A percentile compares a stretch with the other conserved stretches of the same genome.
Evolutionary conservation across 495 filamentous ascomycete species (phyloP).

Genomic region (Talaromyces thailandensis): DNA sequence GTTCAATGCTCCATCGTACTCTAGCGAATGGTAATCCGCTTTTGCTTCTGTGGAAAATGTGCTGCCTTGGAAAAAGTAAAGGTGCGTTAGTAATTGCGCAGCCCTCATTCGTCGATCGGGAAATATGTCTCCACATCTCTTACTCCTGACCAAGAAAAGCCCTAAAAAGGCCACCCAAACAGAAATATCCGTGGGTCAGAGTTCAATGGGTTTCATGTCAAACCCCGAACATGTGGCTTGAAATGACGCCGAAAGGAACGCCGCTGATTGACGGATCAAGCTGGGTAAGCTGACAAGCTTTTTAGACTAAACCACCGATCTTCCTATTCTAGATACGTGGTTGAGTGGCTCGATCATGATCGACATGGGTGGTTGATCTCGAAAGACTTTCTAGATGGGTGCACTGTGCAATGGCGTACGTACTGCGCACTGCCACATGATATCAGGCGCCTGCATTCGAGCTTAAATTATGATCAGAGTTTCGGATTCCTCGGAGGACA

Average conservation of each 20-base stretch:
- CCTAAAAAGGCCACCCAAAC: background rate
- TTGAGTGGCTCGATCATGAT: background rate
- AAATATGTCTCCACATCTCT: background rate
- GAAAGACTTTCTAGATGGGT: too few relatives aligned
- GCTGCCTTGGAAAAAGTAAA: background rate
- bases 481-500: background rate
- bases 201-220: background rate
- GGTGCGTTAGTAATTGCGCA: background rate
- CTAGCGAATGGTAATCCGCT: background rate
- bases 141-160: background rate
- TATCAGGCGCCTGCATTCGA: too few relatives aligned
- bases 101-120: background rate
- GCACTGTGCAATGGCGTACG: background rate
- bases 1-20: background rate
- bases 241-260: background rate
- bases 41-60: background rate
- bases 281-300: background rate
- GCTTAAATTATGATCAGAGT: background rate
- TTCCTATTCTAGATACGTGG: background rate
- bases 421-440: background rate
- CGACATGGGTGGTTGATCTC: background rate
- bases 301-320: background rate
- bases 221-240: background rate
- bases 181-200: background rate
- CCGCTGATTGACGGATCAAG: background rate